A percentile compares a stretch with the other conserved stretches of the same genome.
These are phyloP conservation scores for Pholiota molesta DNA, from an alignment of 768 basidiomycete species.

Conservation along the genomic window DNA sequence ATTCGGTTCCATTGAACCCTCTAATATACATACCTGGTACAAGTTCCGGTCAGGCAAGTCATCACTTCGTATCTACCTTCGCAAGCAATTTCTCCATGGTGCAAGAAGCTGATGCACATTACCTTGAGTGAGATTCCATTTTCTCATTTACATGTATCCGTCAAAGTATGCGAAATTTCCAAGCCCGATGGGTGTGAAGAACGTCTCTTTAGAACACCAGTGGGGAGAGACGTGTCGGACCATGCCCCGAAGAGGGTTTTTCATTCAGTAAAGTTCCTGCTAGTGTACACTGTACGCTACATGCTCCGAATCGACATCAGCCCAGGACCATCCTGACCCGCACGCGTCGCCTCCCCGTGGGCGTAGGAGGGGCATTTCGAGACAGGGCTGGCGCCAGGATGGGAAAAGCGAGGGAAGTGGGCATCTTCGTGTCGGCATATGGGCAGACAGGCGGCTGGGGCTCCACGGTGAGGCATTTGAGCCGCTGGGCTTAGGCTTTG, in stretches of 20 bases:
- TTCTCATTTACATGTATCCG: not conserved
- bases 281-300: too few species aligned
- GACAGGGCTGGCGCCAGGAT: not conserved
- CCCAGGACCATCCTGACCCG: not conserved
- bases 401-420: not conserved
- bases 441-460: not conserved
- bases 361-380: not conserved
- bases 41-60: too few species aligned
- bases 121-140: not conserved
- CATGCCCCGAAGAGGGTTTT: too few species aligned
- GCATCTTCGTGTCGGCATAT: not conserved
- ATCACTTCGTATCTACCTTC: not conserved
- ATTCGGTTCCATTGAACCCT: not conserved
- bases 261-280: too few species aligned
- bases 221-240: too few species aligned
- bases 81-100: not conserved
- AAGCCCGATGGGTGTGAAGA: not conserved
- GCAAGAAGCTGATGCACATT: not conserved
- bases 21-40: too few species aligned
- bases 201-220: not conserved
- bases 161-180: not conserved
- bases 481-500: too few species aligned
- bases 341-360: not conserved
- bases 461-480: too few species aligned
- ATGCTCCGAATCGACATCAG: too few species aligned